These are phyloP conservation scores for Acanthamoeba healyi DNA, from an alignment of 208 protist genomes.

Conservation along the genomic window DNA sequence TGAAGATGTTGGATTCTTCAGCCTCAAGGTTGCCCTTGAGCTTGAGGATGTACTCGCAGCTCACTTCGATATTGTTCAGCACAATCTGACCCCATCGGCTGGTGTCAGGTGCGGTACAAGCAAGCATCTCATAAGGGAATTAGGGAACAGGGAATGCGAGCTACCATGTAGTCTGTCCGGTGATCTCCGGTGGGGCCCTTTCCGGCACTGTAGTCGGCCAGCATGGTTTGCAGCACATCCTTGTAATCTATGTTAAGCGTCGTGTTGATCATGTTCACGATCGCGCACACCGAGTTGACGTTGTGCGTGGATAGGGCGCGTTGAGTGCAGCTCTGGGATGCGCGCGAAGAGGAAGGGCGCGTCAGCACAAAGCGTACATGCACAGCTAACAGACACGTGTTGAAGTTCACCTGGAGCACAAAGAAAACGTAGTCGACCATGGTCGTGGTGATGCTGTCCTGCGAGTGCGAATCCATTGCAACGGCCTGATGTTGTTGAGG, in stretches of 20 bases:
- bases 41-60: constrained; percentile 66
- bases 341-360: not conserved
- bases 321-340: constrained; percentile 34
- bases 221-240: constrained; percentile 70
- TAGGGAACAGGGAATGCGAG: no score
- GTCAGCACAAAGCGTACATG: no score
- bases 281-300: constrained; percentile 53
- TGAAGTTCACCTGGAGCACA: constrained; percentile 14
- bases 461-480: constrained; percentile 23
- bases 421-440: constrained; percentile 74
- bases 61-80: constrained; percentile 70
- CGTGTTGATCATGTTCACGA: constrained; percentile 75
- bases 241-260: constrained; percentile 56
- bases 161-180: constrained; percentile 72
- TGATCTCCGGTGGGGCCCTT: constrained; percentile 39
- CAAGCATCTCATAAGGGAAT: no score
- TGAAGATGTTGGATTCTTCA: constrained; percentile 49
- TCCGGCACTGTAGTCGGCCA: constrained; percentile 54
- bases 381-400: no score
- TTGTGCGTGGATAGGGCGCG: constrained; percentile 53
- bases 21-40: constrained; percentile 50
- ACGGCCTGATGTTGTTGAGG: constrained; percentile 23
- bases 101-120: no score
- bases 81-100: constrained; percentile 8
- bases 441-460: constrained; percentile 38